Percentiles rank a stretch among this genome's conserved stretches.
Conservation (phyloP, 192 early-diverging fungal species). For the Piromyces finnis region DNA sequence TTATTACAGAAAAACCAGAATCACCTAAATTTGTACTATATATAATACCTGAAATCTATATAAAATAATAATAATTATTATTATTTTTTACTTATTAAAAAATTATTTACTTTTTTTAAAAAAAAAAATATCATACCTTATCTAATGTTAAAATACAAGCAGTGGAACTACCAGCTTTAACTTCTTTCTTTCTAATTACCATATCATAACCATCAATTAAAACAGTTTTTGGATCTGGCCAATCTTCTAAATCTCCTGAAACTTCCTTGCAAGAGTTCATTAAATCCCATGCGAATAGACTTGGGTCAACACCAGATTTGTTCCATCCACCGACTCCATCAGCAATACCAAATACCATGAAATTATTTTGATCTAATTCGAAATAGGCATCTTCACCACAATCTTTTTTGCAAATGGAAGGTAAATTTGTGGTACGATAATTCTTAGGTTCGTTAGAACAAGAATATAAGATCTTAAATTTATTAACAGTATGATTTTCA, state of each 20-base stretch:
- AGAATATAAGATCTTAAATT: not conserved
- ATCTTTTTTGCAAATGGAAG: not conserved
- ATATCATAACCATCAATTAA: conserved; percentile 1
- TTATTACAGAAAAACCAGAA: conserved; percentile 1
- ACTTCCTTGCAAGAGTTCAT: conserved; percentile 3
- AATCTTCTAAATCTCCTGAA: not conserved
- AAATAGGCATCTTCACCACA: conserved; percentile 6
- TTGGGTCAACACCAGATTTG: not conserved
- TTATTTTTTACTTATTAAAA: too few relatives aligned
- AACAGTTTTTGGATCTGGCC: not conserved
- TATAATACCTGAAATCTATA: not conserved
- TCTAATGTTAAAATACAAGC: conserved; percentile 2
- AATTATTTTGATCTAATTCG: not conserved
- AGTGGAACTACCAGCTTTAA: conserved; percentile 4
- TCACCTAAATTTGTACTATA: conserved; percentile 3
- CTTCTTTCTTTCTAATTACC: not conserved
- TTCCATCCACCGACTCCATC: conserved; percentile 8
- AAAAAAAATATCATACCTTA: not conserved
- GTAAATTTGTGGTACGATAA: not conserved
- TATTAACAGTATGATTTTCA: not conserved
- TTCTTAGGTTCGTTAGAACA: not conserved
- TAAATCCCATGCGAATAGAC: conserved; percentile 8
- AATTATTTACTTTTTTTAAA: too few relatives aligned
- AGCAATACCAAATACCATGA: not conserved
- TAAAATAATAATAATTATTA: too few relatives aligned